Evolutionary conservation across 108 stramenopile genomes (phyloP).

Genomic region (Mayamaea pseudoterrestris): DNA sequence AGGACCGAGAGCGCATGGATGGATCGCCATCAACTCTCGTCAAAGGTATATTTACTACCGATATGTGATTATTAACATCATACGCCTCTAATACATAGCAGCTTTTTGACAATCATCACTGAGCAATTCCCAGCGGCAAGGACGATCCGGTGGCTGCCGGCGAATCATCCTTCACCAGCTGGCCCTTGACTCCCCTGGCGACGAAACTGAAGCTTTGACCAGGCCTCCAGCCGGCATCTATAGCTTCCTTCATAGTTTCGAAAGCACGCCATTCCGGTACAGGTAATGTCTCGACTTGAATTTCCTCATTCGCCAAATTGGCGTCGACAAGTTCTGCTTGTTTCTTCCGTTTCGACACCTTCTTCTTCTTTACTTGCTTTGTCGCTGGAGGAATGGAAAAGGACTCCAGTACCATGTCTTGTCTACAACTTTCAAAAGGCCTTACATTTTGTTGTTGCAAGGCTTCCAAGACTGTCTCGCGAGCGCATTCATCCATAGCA

Average conservation of each 20-base stretch:
- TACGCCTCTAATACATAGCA: too few relatives aligned
- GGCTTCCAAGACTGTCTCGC: slow-evolving; percentile 69
- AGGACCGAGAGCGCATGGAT: too few relatives aligned
- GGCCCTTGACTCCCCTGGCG: slow-evolving; percentile 59
- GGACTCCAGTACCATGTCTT: slow-evolving; percentile 32
- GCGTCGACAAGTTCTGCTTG: slow-evolving; percentile 8
- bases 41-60: too few relatives aligned
- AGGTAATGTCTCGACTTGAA: slow-evolving; percentile 1
- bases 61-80: too few relatives aligned
- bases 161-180: slow-evolving; percentile 23
- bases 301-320: slow-evolving; percentile 7
- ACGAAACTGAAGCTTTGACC: slow-evolving; percentile 73
- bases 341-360: slow-evolving; percentile 6
- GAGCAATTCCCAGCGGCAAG: neutral
- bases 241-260: slow-evolving; percentile 58
- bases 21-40: too few relatives aligned
- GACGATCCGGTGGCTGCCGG: neutral
- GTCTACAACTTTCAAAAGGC: slow-evolving; percentile 51
- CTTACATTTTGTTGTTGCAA: slow-evolving; percentile 77
- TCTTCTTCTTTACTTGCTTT: slow-evolving; percentile 32
- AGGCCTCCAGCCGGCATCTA: slow-evolving; percentile 72
- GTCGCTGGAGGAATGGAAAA: slow-evolving; percentile 44
- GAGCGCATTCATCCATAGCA: slow-evolving; percentile 76
- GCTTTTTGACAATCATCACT: too few relatives aligned
- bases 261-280: slow-evolving; percentile 32